Percentiles rank a stretch among this genome's conserved stretches.
Evolutionary conservation across 73 alveolate genomes (phyloP).

Genomic region (Paramecium biaurelia): DNA sequence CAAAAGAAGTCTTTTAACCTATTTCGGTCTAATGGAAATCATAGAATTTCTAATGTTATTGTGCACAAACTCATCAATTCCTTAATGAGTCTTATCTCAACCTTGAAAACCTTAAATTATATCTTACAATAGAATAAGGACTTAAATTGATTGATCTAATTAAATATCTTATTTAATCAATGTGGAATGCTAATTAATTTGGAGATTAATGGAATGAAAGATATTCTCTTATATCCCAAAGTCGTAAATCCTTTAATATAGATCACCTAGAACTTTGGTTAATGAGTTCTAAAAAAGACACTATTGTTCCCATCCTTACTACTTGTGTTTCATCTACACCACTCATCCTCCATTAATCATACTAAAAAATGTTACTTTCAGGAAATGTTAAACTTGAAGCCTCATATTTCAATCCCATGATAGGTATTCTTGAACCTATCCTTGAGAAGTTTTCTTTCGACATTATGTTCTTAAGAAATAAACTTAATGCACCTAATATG

Average conservation of each 20-base stretch:
- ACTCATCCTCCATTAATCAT: neutral
- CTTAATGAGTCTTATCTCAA: neutral
- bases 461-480: neutral
- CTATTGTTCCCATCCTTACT: neutral
- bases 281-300: neutral
- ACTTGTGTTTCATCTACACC: neutral
- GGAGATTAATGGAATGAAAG: slow-evolving; percentile 15
- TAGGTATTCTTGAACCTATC: neutral
- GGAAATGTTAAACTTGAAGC: neutral
- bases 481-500: neutral
- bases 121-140: neutral
- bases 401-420: neutral
- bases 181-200: slow-evolving; percentile 36
- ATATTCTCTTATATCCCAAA: neutral
- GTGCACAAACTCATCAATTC: neutral
- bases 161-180: neutral
- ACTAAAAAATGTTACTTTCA: neutral
- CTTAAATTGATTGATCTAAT: neutral
- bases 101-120: neutral
- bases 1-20: neutral
- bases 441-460: slow-evolving; percentile 22
- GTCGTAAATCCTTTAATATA: slow-evolving; percentile 29
- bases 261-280: neutral
- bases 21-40: slow-evolving; percentile 45
- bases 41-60: neutral